Base-by-base conservation (phyloP, 2,329 filamentous ascomycete species). In the Pyrenophora teres region DNA sequence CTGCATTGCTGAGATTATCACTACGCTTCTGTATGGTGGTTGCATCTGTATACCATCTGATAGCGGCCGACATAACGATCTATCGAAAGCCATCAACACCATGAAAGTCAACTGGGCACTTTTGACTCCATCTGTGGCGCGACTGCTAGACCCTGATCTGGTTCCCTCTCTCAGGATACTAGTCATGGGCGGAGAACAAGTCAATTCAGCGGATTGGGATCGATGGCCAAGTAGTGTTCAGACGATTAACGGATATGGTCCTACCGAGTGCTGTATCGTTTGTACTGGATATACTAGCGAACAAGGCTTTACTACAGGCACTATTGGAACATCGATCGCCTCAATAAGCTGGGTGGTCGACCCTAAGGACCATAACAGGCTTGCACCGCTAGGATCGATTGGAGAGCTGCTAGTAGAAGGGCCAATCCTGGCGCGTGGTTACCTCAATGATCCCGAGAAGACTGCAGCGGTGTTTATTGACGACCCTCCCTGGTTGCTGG, bases 401-500 rank as follows among this genome's bases (percentile, higher is more conserved):
- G 63, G 62, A 4, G 83, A 86, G 60, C 72, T 86, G 1, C 74
- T 84, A 2, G 78, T 86, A 15, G 81, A 85, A 54, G 81, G 82
- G 0, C 79, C 79, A 1, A 80, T 63, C 16, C 57, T 76, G 3
- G 69, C 67, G 1, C 60, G 62, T n/a, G 59, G 58, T 7, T 67
- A 67, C 23, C 42, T 67, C 7, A 56, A 59, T 19, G 36, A 65
- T 8, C 2, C 9, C 12, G 8, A 16, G 7, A 48, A 48, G 45
- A 48, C 42, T 8, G 44, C 59, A 3, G 40, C 39, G 13, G 13
- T 58, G 0, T 77, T 76, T 55, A 64, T 76, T 6, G 49, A 68
- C 12, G 42, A 50, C 30, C 57, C 57, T 8, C 13, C n/a, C 0
- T 60, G 47, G 15, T 15, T 15, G 53, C 37, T 54, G 0, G n/a